Percentiles rank a stretch among this genome's conserved stretches.
Evolutionary conservation across 495 filamentous ascomycete genomes (phyloP).

Genomic region (Tuber aestivum): DNA sequence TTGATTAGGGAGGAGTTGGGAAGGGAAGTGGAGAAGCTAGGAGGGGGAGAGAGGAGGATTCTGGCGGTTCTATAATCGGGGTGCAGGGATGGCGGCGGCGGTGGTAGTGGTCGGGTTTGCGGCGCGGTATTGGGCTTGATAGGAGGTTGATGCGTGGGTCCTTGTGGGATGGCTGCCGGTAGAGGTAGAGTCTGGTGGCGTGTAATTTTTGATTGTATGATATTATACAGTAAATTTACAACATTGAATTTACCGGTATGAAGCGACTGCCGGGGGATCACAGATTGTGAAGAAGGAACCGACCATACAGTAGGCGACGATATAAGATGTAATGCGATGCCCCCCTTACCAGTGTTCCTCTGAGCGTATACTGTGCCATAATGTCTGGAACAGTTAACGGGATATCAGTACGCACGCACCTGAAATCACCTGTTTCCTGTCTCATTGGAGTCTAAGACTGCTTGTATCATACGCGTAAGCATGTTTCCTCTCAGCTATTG

Average conservation of each 20-base stretch:
- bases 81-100: not conserved
- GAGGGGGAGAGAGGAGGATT: constrained; percentile 47
- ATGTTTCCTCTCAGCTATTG: no score
- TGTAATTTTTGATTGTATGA: not conserved
- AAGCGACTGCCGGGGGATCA: not conserved
- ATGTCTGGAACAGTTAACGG: not conserved
- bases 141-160: not conserved
- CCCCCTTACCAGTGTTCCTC: not conserved
- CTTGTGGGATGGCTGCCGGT: not conserved
- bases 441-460: no score
- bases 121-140: not conserved
- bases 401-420: not conserved
- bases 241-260: not conserved
- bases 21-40: constrained; percentile 51
- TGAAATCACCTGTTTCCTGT: not conserved
- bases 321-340: no score
- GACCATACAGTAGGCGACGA: not conserved
- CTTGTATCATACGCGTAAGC: no score
- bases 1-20: constrained; percentile 58
- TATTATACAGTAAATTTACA: no score
- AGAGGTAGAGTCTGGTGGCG: not conserved
- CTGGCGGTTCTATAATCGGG: constrained; percentile 29
- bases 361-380: not conserved
- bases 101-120: not conserved
- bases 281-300: not conserved